Conservation (phyloP, 495 filamentous ascomycete genomes). For the Neurospora pannonica region DNA sequence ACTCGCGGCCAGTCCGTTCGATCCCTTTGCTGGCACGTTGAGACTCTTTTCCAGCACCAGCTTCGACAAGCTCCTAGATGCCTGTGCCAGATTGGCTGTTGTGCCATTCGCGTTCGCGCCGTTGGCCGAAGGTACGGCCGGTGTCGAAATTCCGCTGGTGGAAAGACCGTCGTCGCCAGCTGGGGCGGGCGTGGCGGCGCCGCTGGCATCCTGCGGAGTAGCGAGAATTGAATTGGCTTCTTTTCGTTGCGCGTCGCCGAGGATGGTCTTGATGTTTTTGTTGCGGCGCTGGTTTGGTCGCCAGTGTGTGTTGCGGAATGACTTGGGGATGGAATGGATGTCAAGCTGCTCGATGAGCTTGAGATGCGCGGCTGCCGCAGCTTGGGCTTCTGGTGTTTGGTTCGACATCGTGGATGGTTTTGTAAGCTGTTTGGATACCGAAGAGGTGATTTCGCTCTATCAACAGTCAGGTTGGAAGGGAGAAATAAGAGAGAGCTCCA, state of each 20-base stretch:
- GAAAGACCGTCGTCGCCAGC: slow-evolving; percentile 40
- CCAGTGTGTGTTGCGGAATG: slow-evolving; percentile 83
- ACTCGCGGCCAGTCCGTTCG: slow-evolving; percentile 17
- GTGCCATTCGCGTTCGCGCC: slow-evolving; percentile 8
- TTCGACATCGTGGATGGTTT: slow-evolving; percentile 21
- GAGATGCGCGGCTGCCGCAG: slow-evolving; percentile 41
- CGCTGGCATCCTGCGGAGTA: slow-evolving; percentile 69
- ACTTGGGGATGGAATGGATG: slow-evolving; percentile 68
- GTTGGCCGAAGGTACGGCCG: slow-evolving; percentile 34
- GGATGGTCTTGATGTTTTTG: slow-evolving; percentile 94
- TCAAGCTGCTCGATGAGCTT: slow-evolving; percentile 76
- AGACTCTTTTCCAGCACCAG: slow-evolving; percentile 68
- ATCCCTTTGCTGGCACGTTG: slow-evolving; percentile 16
- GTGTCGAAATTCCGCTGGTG: slow-evolving; percentile 50
- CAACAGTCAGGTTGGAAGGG: neutral
- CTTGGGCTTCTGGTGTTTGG: slow-evolving; percentile 18
- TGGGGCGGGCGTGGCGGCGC: slow-evolving; percentile 58
- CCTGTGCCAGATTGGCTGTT: slow-evolving; percentile 65
- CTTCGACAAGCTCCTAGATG: slow-evolving; percentile 71
- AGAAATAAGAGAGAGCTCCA: neutral
- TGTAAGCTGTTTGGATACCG: neutral
- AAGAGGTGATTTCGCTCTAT: neutral
- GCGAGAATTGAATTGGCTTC: slow-evolving; percentile 60
- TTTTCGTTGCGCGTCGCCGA: slow-evolving; percentile 80
- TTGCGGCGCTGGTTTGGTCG: slow-evolving; percentile 88